Conservation (phyloP, 1,284 basidiomycete genomes). For the Leccinum pallidistipes region DNA sequence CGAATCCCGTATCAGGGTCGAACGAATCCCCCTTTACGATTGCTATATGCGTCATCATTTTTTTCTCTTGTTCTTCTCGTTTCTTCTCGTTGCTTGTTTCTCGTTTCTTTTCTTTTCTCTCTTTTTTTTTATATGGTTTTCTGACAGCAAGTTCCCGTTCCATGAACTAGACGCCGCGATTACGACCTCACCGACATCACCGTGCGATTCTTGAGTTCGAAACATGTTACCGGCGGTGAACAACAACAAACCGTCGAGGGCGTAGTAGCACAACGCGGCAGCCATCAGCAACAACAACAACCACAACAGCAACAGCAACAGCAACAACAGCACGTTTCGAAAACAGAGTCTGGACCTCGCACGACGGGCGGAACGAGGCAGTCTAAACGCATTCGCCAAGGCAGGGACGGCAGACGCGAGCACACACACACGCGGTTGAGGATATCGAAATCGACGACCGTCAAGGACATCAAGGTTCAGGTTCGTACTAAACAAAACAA, state of each 20-base stretch:
- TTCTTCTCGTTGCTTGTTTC: too few species aligned
- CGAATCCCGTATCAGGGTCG: constrained; percentile 10
- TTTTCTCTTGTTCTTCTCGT: background rate
- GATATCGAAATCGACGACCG: constrained; percentile 62
- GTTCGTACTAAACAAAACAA: constrained; percentile 39
- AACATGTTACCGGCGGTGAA: constrained; percentile 23
- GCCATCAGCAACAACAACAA: constrained; percentile 8
- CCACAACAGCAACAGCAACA: background rate
- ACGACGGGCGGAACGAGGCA: constrained; percentile 45
- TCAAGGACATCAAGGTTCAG: constrained; percentile 76
- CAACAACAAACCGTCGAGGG: constrained; percentile 20
- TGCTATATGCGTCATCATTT: constrained; percentile 7
- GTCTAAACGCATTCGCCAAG: constrained; percentile 64
- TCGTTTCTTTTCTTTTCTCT: constrained; percentile 1
- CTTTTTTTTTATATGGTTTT: background rate
- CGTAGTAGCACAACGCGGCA: constrained; percentile 18
- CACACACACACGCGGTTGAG: constrained; percentile 45
- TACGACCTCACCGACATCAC: constrained; percentile 54
- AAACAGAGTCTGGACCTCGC: constrained; percentile 29
- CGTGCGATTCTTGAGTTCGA: constrained; percentile 40
- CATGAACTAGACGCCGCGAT: constrained; percentile 43
- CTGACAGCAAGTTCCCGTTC: constrained; percentile 19
- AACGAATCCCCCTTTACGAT: constrained; percentile 5
- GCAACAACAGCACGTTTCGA: constrained; percentile 15
- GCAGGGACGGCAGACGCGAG: constrained; percentile 46